Base-by-base conservation (phyloP, 2,329 filamentous ascomycete genomes). In the Pseudogymnoascus sp. region DNA sequence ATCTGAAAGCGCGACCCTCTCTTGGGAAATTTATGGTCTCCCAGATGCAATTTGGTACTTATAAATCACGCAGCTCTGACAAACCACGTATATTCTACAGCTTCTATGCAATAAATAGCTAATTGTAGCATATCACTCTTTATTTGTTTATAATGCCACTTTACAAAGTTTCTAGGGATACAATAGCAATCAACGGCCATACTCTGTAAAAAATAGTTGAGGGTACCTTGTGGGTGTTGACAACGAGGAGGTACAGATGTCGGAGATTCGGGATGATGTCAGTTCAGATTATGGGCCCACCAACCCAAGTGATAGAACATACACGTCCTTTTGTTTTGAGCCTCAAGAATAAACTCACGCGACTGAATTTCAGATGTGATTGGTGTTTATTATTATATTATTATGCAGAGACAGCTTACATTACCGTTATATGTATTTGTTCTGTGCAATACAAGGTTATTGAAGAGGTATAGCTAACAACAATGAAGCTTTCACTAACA, bases 151-250 rank as follows among this genome's bases (percentile, higher is more conserved):
- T 54, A 33, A 17, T 33, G 44, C 26, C 26, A 31, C 44, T 17
- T 17, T 54, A 33, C 44, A 33, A 54, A 17, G 8, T 54, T 54
- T 54, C 1, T 54, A 4, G 44, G 26, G 17, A 17, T 33, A 54
- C 4, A 3, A 2, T 10, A 31, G 44, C 26, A 54, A 54, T 54
- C 26, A 17, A 33, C 26, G 31, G 9, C 4, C 26, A 11, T 54
- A 17, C 26, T 54, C 44, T 15, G 33, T 26, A 54, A 33, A 17
- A 44, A 33, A 33, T 15, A 54, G 21, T 21, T 21, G 21, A 21
- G 21, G 21, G 44, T 54, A 54, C 44, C 44, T 54, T 54, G 44
- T 50, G n/a, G 44, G 44, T 50, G 21, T 50, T 50, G 44, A 50
- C 44, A 50, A n/a, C 44, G 5, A 15, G 13, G 44, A 54, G 44